Evolutionary conservation across 2,329 filamentous ascomycete species (phyloP).

Genomic region (Fusarium beomiforme): DNA sequence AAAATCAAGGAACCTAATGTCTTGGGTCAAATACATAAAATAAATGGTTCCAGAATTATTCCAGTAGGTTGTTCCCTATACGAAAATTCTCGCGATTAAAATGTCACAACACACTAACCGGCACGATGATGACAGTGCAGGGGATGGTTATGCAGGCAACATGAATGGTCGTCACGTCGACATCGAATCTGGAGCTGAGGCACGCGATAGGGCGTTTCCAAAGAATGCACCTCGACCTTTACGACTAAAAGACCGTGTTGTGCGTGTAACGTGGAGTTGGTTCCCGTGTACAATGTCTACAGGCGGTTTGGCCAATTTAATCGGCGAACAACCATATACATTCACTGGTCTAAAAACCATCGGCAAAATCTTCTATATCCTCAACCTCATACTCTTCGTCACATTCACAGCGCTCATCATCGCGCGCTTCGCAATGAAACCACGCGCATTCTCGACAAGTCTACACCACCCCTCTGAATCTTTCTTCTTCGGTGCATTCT

Average conservation of each 20-base stretch:
- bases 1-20: neutral
- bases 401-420: conserved; percentile 2
- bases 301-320: conserved; percentile 13
- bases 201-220: neutral
- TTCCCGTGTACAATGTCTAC: conserved; percentile 25
- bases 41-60: neutral
- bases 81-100: fast-evolving
- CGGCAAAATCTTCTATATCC: conserved; percentile 16
- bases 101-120: conserved; percentile 3
- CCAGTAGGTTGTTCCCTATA: neutral
- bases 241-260: conserved; percentile 9
- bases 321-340: conserved; percentile 12
- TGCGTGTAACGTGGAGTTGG: conserved; percentile 13
- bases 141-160: neutral
- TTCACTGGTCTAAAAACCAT: conserved; percentile 8
- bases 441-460: conserved; percentile 7
- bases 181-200: neutral
- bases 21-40: neutral
- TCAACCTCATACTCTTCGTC: conserved; percentile 12
- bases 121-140: too few species aligned
- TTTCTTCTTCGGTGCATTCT: conserved; percentile 11
- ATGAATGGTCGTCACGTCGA: neutral
- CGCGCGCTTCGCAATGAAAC: conserved; percentile 5
- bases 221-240: neutral
- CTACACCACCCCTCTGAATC: conserved; percentile 20